phyloP scores from a whole-genome alignment of 345 rosid species.

The Populus simonii region DNA sequence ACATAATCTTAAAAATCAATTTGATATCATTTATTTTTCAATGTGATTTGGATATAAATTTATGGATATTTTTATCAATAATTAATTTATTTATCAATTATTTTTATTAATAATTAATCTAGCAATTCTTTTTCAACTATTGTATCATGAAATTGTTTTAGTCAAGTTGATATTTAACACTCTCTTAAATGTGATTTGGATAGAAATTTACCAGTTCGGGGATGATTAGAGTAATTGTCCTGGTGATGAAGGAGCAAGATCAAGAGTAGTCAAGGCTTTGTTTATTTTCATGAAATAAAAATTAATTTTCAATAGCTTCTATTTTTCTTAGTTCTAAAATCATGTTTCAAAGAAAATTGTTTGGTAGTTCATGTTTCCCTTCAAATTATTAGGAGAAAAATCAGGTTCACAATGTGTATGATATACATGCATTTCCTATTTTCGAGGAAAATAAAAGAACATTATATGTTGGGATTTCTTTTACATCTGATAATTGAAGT shows the following conservation, averaged over 20 bases:
- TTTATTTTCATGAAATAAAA: no score
- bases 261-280: no score
- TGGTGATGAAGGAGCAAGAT: not conserved
- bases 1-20: conserved; percentile 11
- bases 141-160: fast-evolving
- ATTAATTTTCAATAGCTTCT: not conserved
- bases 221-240: not conserved
- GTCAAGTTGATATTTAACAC: not conserved
- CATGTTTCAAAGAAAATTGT: not conserved
- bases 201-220: not conserved
- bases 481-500: no score
- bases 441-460: not conserved
- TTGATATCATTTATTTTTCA: not conserved
- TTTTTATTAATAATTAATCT: no score
- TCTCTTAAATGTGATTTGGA: not conserved
- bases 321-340: not conserved
- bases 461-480: not conserved
- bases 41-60: no score
- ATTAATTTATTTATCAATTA: no score
- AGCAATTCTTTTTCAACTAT: not conserved
- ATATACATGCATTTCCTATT: not conserved
- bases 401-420: not conserved
- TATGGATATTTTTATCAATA: no score
- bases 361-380: not conserved
- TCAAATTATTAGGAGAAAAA: no score